Evolutionary conservation across 2,329 filamentous ascomycete species (phyloP), one percentile per base, ranked within the genome.

Genomic region (Capronia coronata): DNA sequence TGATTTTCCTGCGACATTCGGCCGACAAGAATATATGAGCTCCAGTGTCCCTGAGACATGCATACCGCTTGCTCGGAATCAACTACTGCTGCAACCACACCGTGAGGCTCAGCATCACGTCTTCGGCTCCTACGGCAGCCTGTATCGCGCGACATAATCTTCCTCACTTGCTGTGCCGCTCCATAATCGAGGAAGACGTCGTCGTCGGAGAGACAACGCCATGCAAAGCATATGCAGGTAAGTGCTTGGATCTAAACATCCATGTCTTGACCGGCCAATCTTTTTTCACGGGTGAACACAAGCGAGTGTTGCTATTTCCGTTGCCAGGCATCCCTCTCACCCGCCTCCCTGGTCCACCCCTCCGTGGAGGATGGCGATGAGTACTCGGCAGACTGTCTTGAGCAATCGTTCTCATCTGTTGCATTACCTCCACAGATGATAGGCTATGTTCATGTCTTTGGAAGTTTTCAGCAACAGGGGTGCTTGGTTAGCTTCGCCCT

Each of bases 41-140:
- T 41, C 38, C 38, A 41, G 10, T 25, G 21, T 41, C n/a, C 38
- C 21, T 41, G 38, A 41, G 38, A 41, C 38, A 41, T 41, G 38
- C 38, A 41, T 23, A 39, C 19, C 38, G 34, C 34, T 18, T 18
- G 14, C n/a, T 37, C 34, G 34, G 34, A 11, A 41, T 21, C 38
- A 41, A 13, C 8, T 23, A 3, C 11, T 22, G 19, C 22, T 25
- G 19, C 38, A 14, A 25, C 38, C 25, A 13, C 3, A 41, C 2
- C 19, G 21, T 14, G 9, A 22, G 22, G 38, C 38, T 41, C 19
- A 25, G 22, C 19, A 23, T 41, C 38, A 41, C 21, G 38, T 25
- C 19, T 2, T 25, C 38, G 38, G 19, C 38, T 41, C 38, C n/a
- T 19, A 37, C 34, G 34, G 34, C 34, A 18, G 16, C 34, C 8